These are phyloP conservation scores for Erodium trifolium DNA, from an alignment of 441 rosid genomes.

Conservation along the genomic window DNA sequence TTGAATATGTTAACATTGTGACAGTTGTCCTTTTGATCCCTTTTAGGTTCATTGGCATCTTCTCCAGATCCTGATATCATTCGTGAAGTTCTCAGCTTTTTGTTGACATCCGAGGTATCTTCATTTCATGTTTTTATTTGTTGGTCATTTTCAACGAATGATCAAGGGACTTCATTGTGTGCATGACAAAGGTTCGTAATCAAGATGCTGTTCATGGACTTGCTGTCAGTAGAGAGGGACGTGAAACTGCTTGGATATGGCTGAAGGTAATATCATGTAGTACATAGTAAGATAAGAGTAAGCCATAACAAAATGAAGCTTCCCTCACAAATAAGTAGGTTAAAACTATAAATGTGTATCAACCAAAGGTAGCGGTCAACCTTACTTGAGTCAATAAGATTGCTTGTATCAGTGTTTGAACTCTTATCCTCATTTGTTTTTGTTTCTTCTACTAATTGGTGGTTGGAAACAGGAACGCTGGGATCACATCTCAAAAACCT, in stretches of 20 bases:
- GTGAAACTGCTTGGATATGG: constrained; percentile 91
- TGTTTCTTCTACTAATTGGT: neutral
- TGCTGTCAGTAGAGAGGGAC: constrained; percentile 62
- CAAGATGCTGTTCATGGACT: constrained; percentile 74
- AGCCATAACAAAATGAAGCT: too few species aligned
- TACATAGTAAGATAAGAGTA: too few species aligned
- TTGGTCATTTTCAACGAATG: constrained; percentile 3
- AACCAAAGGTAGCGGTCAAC: too few species aligned
- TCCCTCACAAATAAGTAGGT: too few species aligned
- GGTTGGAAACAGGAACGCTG: constrained; percentile 49
- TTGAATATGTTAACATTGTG: constrained; percentile 17
- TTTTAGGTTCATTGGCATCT: constrained; percentile 62
- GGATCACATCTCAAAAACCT: constrained; percentile 58
- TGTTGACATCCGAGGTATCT: constrained; percentile 65
- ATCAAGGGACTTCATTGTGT: neutral
- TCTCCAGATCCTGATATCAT: constrained; percentile 55
- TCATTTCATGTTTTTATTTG: neutral
- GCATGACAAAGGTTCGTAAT: constrained; percentile 58
- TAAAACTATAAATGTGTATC: too few species aligned
- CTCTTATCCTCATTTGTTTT: neutral
- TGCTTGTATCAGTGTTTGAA: too few species aligned
- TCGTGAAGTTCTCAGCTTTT: constrained; percentile 65
- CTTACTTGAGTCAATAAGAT: too few species aligned
- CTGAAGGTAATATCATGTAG: constrained; percentile 32
- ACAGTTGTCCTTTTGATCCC: constrained; percentile 1